Percentiles rank a stretch among this genome's conserved stretches.
These are phyloP conservation scores for Euphorbia lathyris DNA, from an alignment of 345 rosid genomes.

Conservation along the genomic window DNA sequence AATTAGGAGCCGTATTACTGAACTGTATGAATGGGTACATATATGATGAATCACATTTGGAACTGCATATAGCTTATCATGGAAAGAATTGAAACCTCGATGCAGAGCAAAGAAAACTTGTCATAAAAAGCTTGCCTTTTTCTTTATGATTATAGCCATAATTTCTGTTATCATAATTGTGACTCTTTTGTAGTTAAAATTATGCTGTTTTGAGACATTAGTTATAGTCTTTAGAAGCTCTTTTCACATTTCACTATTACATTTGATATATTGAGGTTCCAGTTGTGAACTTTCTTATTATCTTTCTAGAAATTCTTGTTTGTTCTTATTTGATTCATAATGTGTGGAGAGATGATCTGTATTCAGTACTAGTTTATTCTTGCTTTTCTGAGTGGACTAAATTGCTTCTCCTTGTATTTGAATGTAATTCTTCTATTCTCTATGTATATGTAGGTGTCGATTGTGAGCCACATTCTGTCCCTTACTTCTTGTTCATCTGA, in stretches of 20 bases:
- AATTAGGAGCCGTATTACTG: background rate
- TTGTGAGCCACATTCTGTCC: slow-evolving; percentile 72
- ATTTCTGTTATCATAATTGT: too few species aligned
- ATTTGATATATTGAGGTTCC: too few species aligned
- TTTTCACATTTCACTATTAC: too few species aligned
- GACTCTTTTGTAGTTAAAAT: too few species aligned
- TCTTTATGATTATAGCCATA: too few species aligned
- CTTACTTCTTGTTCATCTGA: slow-evolving; percentile 64
- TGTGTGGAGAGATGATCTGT: background rate
- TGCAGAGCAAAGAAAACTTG: background rate
- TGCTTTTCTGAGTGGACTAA: background rate
- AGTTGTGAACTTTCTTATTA: too few species aligned
- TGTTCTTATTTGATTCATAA: background rate
- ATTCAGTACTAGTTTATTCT: background rate
- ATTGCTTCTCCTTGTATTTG: background rate
- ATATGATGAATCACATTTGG: background rate
- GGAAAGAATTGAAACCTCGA: background rate
- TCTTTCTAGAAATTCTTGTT: background rate
- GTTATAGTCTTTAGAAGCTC: too few species aligned
- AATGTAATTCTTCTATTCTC: slow-evolving; percentile 15
- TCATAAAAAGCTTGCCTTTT: background rate
- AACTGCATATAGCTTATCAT: background rate
- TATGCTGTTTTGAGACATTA: too few species aligned
- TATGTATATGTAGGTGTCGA: slow-evolving; percentile 61
- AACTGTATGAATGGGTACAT: background rate